phyloP scores from a whole-genome alignment of 2,329 filamentous ascomycete genomes.

The Claviceps capensis region DNA sequence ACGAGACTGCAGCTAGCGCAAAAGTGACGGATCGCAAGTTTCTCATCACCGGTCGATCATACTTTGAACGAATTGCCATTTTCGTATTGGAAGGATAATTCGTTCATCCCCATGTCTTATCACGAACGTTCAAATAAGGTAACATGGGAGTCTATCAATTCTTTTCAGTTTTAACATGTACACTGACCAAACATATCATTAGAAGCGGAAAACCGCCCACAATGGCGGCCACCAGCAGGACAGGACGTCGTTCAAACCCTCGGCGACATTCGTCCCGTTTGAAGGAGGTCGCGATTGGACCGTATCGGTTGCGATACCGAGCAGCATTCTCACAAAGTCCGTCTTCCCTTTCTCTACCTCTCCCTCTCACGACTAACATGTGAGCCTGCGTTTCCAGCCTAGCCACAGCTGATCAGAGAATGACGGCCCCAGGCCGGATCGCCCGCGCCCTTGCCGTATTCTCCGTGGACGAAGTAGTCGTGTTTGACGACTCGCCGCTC shows the following conservation, averaged over 20 bases:
- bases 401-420: conserved; percentile 61
- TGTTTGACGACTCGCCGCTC: conserved; percentile 57
- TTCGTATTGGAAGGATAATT: background rate
- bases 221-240: conserved; percentile 19
- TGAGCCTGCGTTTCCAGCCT: conserved; percentile 32
- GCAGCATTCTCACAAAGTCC: conserved; percentile 64
- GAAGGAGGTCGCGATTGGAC: conserved; percentile 56
- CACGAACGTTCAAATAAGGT: conserved; percentile 21
- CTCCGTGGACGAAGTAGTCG: conserved; percentile 68
- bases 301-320: conserved; percentile 63
- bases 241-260: conserved; percentile 46
- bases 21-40: too few relatives aligned
- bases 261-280: conserved; percentile 51
- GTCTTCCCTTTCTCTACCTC: conserved; percentile 5
- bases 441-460: conserved; percentile 74
- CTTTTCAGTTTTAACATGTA: background rate
- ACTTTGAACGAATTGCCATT: too few relatives aligned
- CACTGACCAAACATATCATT: background rate
- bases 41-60: too few relatives aligned
- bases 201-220: conserved; percentile 39
- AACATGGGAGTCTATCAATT: background rate
- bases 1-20: too few relatives aligned
- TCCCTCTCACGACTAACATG: background rate
- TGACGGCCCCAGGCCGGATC: conserved; percentile 57
- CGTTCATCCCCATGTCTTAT: conserved; percentile 16